Percentiles rank a stretch among this genome's conserved stretches.
Conservation (phyloP, 139 green algal genomes). For the Tetraselmis chui region DNA sequence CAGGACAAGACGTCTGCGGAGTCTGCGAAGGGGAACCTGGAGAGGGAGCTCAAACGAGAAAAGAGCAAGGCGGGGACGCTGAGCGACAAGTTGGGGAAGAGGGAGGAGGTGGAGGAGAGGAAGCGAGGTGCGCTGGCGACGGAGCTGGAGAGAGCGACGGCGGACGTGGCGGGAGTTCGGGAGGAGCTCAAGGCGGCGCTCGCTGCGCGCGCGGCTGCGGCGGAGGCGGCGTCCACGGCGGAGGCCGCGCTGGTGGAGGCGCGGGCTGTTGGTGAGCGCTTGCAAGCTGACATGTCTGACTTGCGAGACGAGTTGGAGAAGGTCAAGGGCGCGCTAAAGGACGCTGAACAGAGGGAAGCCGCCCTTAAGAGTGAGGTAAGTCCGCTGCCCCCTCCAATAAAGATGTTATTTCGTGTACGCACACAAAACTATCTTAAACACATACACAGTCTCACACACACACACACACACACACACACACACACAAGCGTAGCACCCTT, state of each 20-base stretch:
- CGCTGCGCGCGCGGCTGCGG: slow-evolving; percentile 11
- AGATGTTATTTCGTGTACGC: no score
- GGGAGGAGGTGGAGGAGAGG: slow-evolving; percentile 20
- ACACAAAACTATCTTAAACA: no score
- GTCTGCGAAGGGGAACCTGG: slow-evolving; percentile 66
- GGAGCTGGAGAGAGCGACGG: no score
- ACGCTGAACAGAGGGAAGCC: not conserved
- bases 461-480: no score
- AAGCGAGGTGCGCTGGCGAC: slow-evolving; percentile 10
- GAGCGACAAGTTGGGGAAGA: slow-evolving; percentile 58
- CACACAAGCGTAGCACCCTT: no score
- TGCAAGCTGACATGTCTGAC: not conserved
- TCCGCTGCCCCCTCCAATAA: no score
- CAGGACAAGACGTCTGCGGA: slow-evolving; percentile 38
- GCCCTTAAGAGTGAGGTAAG: not conserved
- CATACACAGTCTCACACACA: not conserved
- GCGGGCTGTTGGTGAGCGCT: not conserved
- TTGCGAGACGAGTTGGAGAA: slow-evolving; percentile 18
- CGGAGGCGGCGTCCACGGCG: not conserved
- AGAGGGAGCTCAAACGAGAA: slow-evolving; percentile 70
- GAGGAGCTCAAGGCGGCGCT: slow-evolving; percentile 6
- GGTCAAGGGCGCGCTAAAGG: not conserved
- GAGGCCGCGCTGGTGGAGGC: not conserved
- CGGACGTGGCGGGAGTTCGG: not conserved
- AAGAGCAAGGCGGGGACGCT: slow-evolving; percentile 50